A percentile compares a stretch with the other conserved stretches of the same genome.
phyloP scores from a whole-genome alignment of 2,329 filamentous ascomycete genomes.

The Aspergillus novofumigatus region DNA sequence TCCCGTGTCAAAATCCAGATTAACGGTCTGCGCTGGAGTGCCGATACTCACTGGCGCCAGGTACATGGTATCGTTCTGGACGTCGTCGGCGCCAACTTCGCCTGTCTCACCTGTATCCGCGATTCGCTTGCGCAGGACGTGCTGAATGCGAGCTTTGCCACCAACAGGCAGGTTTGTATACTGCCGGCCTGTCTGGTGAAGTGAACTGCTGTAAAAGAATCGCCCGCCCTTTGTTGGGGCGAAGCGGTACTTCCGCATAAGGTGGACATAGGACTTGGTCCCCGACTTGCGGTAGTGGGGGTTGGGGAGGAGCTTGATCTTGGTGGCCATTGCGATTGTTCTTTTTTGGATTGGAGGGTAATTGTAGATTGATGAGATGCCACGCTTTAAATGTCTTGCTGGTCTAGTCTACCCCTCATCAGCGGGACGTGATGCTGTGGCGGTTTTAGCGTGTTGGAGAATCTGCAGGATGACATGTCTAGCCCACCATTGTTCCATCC shows the following conservation, averaged over 20 bases:
- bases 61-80: constrained; percentile 64
- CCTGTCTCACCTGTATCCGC: constrained; percentile 35
- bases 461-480: neutral
- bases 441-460: neutral
- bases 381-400: neutral
- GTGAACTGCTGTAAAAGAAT: constrained; percentile 50
- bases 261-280: constrained; percentile 59
- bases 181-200: constrained; percentile 48
- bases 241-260: constrained; percentile 61
- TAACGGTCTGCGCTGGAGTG: constrained; percentile 58
- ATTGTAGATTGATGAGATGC: neutral
- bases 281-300: constrained; percentile 57
- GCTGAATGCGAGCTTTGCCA: constrained; percentile 46
- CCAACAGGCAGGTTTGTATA: constrained; percentile 45
- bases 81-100: constrained; percentile 57
- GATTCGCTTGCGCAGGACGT: constrained; percentile 49
- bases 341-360: neutral
- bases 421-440: neutral
- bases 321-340: constrained; percentile 36
- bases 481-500: neutral
- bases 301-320: constrained; percentile 53
- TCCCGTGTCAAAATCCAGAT: constrained; percentile 67
- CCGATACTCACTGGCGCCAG: constrained; percentile 62
- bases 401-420: neutral
- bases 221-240: constrained; percentile 60